Evolutionary conservation across 139 green algal genomes (phyloP).

Genomic region (Edaphochlamys debaryana): DNA sequence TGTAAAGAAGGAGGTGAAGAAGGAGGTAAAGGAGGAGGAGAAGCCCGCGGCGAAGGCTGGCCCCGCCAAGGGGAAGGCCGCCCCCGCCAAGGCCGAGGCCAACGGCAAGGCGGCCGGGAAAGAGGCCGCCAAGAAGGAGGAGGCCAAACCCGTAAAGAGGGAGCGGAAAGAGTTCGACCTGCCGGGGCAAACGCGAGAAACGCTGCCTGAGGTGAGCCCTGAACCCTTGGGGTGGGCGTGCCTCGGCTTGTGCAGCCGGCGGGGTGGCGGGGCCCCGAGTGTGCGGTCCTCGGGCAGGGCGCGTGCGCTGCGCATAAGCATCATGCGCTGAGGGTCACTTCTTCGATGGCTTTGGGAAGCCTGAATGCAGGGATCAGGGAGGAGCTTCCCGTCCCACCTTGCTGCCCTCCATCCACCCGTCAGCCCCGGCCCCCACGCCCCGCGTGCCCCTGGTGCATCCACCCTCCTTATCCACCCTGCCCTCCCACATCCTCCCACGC

Average conservation of each 20-base stretch:
- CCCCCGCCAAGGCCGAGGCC: not conserved
- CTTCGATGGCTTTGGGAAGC: not conserved
- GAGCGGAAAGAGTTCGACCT: constrained; percentile 78
- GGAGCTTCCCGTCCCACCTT: no score
- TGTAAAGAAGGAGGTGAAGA: not conserved
- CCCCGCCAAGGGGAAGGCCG: no score
- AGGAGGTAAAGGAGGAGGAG: not conserved
- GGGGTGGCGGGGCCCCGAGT: no score
- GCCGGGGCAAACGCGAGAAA: constrained; percentile 82
- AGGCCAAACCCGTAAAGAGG: constrained; percentile 44
- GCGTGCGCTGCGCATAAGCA: no score
- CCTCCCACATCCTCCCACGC: not conserved
- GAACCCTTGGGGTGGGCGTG: no score
- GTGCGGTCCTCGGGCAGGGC: no score
- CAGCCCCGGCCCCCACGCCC: no score
- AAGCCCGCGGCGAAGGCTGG: constrained; percentile 21
- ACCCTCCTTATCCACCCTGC: no score
- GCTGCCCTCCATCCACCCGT: no score
- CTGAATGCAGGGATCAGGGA: no score
- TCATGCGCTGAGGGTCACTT: no score
- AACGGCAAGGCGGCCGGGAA: constrained; percentile 34
- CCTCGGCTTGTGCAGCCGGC: not conserved
- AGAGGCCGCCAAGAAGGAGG: constrained; percentile 29
- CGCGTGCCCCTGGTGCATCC: no score
- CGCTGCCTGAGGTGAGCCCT: constrained; percentile 76